These are phyloP conservation scores for Arthrinium phaeospermum DNA, from an alignment of 2,329 filamentous ascomycete genomes.

Conservation along the genomic window DNA sequence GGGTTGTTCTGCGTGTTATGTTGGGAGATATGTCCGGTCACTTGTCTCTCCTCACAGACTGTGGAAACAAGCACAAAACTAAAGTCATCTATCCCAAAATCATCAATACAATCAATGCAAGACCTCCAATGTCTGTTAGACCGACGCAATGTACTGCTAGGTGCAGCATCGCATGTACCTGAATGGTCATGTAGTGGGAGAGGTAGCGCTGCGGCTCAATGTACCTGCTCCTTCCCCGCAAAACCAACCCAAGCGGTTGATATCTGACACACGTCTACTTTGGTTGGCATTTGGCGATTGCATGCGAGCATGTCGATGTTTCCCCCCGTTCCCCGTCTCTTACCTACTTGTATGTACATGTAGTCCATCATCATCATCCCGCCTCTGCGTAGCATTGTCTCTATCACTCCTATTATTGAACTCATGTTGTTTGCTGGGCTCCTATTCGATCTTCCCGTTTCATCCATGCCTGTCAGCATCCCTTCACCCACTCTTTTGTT, in stretches of 20 bases:
- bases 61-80: background rate
- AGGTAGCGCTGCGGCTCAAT: conserved; percentile 15
- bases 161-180: background rate
- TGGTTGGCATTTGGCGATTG: background rate
- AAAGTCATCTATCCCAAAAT: background rate
- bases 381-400: background rate
- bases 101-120: background rate
- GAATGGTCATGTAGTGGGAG: background rate
- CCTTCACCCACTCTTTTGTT: background rate
- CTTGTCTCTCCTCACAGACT: background rate
- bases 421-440: background rate
- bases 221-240: conserved; percentile 14
- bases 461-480: conserved; percentile 9
- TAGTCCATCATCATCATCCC: background rate
- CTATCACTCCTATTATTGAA: background rate
- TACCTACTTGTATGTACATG: too few relatives aligned
- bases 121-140: background rate
- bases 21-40: background rate
- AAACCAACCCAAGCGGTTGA: background rate
- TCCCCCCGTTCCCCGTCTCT: background rate
- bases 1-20: background rate
- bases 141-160: background rate
- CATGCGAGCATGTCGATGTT: background rate
- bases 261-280: conserved; percentile 5
- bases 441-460: background rate